Evolutionary conservation across 1,284 basidiomycete species (phyloP), one percentile per base, ranked within the genome.

Genomic region (Pseudozyma sp.): DNA sequence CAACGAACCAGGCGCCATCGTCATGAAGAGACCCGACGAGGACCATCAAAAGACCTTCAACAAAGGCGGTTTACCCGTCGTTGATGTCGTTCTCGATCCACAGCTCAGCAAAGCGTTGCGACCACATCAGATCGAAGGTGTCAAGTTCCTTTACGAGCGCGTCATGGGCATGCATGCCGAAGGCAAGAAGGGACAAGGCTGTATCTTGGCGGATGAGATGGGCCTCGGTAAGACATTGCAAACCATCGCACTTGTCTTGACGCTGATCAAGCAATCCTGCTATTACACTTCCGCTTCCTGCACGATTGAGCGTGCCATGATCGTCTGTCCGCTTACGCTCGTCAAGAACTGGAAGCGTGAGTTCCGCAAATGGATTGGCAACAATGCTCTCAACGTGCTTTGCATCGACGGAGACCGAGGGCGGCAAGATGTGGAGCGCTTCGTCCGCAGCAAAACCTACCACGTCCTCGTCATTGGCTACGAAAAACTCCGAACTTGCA

Each of bases 151-250:
- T 83, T 99, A 97, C 86, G 91, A 90, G 85, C 96, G 95, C 83
- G 92, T 95, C 9, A 97, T 94, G 0, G 97, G 95, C 2, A 92
- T 97, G 90, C 86, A 95, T 53, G 92, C 92, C 31, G 91, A 96
- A 77, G 91, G 93, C 67, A 93, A 95, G 13, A 77, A 70, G 18
- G 70, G 73, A 38, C 82, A 93, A 76, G 97, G 97, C 0, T 97
- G 94, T 81, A 99, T 99, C 83, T 95, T 99, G 92, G 96, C 97
- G 0, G 96, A 99, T 84, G 96, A 97, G 86, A 99, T 99, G 96
- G 96, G 96, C 43, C 65, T 70, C 39, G 67, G 75, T 48, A 80
- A 82, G 64, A 83, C 82, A 3, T 70, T 84, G 16, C 82, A 84
- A 51, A 84, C 82, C 31, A 84, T 84, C 58, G 67, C 82, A 0